Conservation (phyloP, 495 filamentous ascomycete species). For the Lasiosphaeria miniovina region DNA sequence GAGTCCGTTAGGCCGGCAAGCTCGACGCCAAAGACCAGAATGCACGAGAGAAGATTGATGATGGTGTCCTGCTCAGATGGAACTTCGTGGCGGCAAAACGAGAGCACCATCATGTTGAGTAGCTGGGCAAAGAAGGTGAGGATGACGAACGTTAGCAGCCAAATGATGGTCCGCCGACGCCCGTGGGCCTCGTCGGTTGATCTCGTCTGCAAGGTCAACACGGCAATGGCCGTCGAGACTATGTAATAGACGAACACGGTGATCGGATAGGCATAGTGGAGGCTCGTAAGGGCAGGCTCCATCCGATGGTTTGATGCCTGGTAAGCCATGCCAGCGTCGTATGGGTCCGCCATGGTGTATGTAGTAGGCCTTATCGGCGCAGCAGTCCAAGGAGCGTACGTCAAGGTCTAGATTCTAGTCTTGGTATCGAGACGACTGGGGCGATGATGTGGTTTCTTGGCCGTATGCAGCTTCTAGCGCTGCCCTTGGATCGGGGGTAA, state of each 20-base stretch:
- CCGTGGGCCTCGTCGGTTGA: conserved; percentile 33
- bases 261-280: conserved; percentile 56
- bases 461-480: neutral
- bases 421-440: neutral
- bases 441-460: neutral
- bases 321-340: conserved; percentile 13
- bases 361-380: too few relatives aligned
- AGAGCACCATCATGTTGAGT: conserved; percentile 38
- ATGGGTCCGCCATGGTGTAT: conserved; percentile 20
- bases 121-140: conserved; percentile 51
- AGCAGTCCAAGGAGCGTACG: neutral
- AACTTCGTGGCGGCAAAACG: conserved; percentile 38
- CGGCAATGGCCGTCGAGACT: conserved; percentile 45
- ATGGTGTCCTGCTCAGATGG: conserved; percentile 44
- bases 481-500: too few relatives aligned
- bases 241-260: conserved; percentile 56
- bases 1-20: conserved; percentile 49
- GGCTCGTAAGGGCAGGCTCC: conserved; percentile 25
- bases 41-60: conserved; percentile 51
- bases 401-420: too few relatives aligned
- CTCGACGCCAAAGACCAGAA: conserved; percentile 54
- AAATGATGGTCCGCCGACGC: conserved; percentile 46
- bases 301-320: conserved; percentile 7
- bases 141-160: conserved; percentile 46
- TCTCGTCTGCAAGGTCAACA: conserved; percentile 55